Percentiles rank a stretch among this genome's conserved stretches.
phyloP scores from a whole-genome alignment of 768 basidiomycete species.

The Lentinula aciculospora region DNA sequence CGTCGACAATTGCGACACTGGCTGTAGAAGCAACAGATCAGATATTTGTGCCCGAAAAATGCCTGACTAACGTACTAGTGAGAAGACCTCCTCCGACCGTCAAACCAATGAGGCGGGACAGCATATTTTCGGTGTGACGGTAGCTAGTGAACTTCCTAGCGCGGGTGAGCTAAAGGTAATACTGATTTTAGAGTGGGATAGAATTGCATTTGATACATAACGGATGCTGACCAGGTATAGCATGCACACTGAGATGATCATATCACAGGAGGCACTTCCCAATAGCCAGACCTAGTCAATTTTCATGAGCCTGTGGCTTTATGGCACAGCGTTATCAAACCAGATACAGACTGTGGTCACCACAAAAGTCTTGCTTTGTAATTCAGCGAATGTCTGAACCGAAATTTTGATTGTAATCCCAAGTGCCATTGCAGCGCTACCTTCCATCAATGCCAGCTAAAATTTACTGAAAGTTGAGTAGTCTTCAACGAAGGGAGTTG shows the following conservation, averaged over 20 bases:
- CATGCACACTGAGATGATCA: slow-evolving; percentile 21
- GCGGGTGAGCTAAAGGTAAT: slow-evolving; percentile 8
- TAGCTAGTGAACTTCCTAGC: slow-evolving; percentile 18
- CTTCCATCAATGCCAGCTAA: background rate
- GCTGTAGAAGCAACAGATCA: slow-evolving; percentile 6
- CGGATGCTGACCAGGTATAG: slow-evolving; percentile 18
- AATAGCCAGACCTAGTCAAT: slow-evolving; percentile 11
- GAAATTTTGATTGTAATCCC: background rate
- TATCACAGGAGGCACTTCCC: slow-evolving; percentile 20
- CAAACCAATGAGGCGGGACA: slow-evolving; percentile 19
- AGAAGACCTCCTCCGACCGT: slow-evolving; percentile 22
- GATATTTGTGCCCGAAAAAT: background rate
- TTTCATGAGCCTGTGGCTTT: background rate
- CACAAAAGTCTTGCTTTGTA: background rate
- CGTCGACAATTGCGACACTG: slow-evolving; percentile 19
- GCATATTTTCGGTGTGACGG: slow-evolving; percentile 16
- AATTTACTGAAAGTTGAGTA: background rate
- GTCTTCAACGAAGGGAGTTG: background rate
- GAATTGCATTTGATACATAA: background rate
- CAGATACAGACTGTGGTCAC: background rate
- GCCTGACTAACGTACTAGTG: slow-evolving; percentile 15
- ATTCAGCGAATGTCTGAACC: background rate
- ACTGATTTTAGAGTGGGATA: background rate
- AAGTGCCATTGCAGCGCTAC: background rate
- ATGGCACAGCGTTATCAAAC: too few relatives aligned